Conservation (phyloP, 192 early-diverging fungal genomes). For the Linnemannia hyalina region DNA sequence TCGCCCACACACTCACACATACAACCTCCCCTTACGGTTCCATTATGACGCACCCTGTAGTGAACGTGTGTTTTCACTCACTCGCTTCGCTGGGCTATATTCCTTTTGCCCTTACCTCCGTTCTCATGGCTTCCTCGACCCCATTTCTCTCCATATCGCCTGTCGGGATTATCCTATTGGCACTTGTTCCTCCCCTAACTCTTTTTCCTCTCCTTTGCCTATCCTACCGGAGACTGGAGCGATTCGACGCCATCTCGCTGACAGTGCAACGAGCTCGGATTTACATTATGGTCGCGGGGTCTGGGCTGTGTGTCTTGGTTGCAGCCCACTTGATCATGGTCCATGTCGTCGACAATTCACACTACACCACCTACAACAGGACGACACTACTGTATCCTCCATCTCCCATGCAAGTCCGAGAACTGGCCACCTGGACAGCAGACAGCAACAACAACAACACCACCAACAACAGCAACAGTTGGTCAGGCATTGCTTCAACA, state of each 20-base stretch:
- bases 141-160: constrained; percentile 8
- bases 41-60: constrained; percentile 17
- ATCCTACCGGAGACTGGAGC: constrained; percentile 21
- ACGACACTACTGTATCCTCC: background rate
- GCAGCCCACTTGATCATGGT: constrained; percentile 17
- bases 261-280: constrained; percentile 23
- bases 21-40: background rate
- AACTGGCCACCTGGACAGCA: background rate
- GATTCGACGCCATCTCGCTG: constrained; percentile 9
- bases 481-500: background rate
- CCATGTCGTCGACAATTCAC: background rate
- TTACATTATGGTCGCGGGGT: constrained; percentile 26
- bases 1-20: background rate
- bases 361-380: constrained; percentile 8
- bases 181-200: constrained; percentile 15
- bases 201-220: constrained; percentile 27
- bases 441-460: background rate
- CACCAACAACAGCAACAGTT: background rate
- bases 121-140: constrained; percentile 11
- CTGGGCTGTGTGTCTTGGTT: constrained; percentile 20
- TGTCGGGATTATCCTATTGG: constrained; percentile 14
- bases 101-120: constrained; percentile 21
- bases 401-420: background rate
- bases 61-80: constrained; percentile 21
- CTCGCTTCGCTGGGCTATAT: constrained; percentile 28